Percentiles rank a stretch among this genome's conserved stretches.
Conservation (phyloP, 345 rosid species). For the Brassica cretica region DNA sequence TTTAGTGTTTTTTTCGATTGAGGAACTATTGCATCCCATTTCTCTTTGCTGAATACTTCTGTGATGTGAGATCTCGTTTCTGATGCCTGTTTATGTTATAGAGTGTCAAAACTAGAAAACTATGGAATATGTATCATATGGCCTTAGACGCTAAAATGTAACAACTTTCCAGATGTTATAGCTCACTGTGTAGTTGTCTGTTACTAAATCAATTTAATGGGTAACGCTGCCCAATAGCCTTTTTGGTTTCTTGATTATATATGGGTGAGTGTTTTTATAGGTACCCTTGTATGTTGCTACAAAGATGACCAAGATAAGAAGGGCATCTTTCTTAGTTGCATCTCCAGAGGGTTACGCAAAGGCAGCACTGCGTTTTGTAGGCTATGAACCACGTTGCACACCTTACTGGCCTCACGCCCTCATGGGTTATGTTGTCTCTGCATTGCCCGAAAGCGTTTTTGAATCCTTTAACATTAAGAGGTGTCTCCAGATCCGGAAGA, state of each 20-base stretch:
- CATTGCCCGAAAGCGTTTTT: slow-evolving; percentile 52
- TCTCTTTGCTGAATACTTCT: neutral
- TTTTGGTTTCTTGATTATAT: neutral
- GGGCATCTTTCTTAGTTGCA: slow-evolving; percentile 76
- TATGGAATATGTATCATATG: neutral
- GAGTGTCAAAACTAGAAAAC: slow-evolving; percentile 4
- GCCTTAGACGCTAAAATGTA: neutral
- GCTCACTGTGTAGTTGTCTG: slow-evolving; percentile 7
- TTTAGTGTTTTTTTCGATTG: neutral
- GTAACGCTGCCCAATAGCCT: neutral
- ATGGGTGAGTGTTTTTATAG: slow-evolving; percentile 37
- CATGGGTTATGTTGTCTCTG: slow-evolving; percentile 52
- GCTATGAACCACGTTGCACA: slow-evolving; percentile 71
- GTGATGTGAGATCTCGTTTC: neutral
- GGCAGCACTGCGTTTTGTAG: slow-evolving; percentile 64
- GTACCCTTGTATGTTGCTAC: slow-evolving; percentile 84
- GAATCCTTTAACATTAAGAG: slow-evolving; percentile 57
- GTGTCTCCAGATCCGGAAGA: slow-evolving; percentile 58
- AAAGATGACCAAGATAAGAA: slow-evolving; percentile 72
- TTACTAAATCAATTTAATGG: slow-evolving; percentile 8
- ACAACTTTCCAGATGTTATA: neutral
- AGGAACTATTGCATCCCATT: neutral
- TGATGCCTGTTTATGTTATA: neutral
- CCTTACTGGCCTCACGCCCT: slow-evolving; percentile 84
- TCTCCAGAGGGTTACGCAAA: slow-evolving; percentile 66